Evolutionary conservation across 495 filamentous ascomycete genomes (phyloP), one percentile per base, ranked within the genome.

Genomic region (Darksidea phi): DNA sequence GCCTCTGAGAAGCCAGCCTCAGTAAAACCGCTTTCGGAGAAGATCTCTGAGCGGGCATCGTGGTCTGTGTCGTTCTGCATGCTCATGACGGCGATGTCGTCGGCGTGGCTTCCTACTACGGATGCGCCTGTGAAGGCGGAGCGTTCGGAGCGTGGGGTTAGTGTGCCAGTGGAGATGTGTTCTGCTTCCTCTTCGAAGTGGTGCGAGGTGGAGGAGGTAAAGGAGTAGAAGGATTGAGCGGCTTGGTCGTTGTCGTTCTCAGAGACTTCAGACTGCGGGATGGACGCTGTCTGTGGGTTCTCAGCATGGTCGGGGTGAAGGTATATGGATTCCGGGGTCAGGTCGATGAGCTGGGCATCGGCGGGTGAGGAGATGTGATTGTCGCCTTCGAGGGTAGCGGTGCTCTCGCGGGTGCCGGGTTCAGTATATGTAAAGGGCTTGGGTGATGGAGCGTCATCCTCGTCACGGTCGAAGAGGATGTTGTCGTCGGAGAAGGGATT

Each of bases 401-500:
- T 51, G 66, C 61, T 68, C 36, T 68, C 61, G 46, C 57, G 66
- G 43, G 28, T 32, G 10, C 28, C 28, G 10, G 66, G 58, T 32
- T 64, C 66, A 15, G 54, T 53, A 41, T 59, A 51, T 6, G 12
- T 12, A 50, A 56, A 60, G n/a, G 46, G 50, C 42, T 47, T 32
- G 15, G 63, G 52, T 25, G 57, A 56, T 2, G 63, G 57, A 2
- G 58, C 57, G 11, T 66, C 48, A 8, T 61, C 52, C 32, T 48
- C 48, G 32, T 61, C 61, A 18, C 56, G 52, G 55, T 67, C 65
- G 43, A 67, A 57, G 13, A 51, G 41, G n/a, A 64, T 26, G 1
- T 53, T 63, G 73, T 83, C 83, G 66, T 82, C 88, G 55, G 70
- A 76, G 71, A 82, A 88, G 23, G 80, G 84, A 71, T 86, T 84